Evolutionary conservation across 2,329 filamentous ascomycete genomes (phyloP).

Genomic region (Bimuria novae-zelandiae): DNA sequence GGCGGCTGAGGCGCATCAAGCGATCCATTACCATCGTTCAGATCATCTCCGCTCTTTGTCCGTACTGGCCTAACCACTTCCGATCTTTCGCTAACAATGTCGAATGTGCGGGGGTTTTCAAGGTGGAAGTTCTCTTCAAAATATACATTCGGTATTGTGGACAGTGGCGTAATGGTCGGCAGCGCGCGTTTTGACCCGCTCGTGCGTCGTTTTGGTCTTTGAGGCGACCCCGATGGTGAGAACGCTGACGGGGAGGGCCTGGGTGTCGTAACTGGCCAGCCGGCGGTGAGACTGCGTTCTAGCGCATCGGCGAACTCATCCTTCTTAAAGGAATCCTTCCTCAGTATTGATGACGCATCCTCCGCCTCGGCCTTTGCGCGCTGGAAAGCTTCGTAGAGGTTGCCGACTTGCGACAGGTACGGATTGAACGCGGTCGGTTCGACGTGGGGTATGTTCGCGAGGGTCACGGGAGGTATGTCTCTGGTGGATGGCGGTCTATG

Average conservation of each 20-base stretch:
- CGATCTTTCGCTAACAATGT: constrained; percentile 93
- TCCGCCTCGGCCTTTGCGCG: constrained; percentile 79
- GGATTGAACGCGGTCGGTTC: constrained; percentile 79
- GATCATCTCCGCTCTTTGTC: constrained; percentile 55
- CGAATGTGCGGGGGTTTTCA: constrained; percentile 94
- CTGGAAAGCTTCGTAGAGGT: constrained; percentile 86
- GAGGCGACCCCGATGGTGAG: constrained; percentile 55
- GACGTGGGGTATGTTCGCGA: constrained; percentile 85
- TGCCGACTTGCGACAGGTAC: constrained; percentile 84
- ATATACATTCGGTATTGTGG: constrained; percentile 90
- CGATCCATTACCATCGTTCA: constrained; percentile 61
- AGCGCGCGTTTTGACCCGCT: constrained; percentile 63
- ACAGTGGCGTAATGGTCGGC: constrained; percentile 81
- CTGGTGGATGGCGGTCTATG: constrained; percentile 82
- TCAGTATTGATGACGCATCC: constrained; percentile 52
- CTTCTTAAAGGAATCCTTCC: constrained; percentile 52
- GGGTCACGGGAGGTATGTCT: constrained; percentile 90
- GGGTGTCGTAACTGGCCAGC: constrained; percentile 40
- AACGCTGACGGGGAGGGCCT: constrained; percentile 48
- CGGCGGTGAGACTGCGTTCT: constrained; percentile 46
- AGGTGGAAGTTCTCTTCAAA: constrained; percentile 95
- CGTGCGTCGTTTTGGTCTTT: constrained; percentile 52
- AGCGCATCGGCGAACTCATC: constrained; percentile 57
- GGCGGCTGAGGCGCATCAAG: constrained; percentile 59
- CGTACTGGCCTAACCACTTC: constrained; percentile 80